phyloP scores from a whole-genome alignment of 108 stramenopile genomes.

The Halocafeteria seosinensis region DNA sequence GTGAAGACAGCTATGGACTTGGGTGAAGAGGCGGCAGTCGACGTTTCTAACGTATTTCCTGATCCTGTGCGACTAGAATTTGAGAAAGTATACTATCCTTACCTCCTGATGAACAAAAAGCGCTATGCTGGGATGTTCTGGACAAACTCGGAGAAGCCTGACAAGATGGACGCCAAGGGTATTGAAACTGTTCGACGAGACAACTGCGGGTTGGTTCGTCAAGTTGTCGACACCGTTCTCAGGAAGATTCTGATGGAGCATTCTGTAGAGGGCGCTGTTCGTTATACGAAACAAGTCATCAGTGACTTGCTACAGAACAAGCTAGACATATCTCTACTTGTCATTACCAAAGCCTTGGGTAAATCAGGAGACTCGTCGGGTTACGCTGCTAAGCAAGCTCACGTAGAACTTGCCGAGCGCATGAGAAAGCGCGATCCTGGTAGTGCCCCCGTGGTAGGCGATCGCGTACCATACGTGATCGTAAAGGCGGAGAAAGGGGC shows the following conservation, averaged over 20 bases:
- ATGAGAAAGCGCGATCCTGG: conserved; percentile 91
- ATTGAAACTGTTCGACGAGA: conserved; percentile 96
- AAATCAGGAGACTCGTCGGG: conserved; percentile 84
- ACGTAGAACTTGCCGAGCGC: conserved; percentile 92
- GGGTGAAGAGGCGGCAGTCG: conserved; percentile 77
- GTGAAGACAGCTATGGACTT: conserved; percentile 80
- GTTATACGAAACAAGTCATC: conserved; percentile 73
- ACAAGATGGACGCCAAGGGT: conserved; percentile 98
- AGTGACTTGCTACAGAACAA: conserved; percentile 89
- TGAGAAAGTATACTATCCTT: conserved; percentile 97
- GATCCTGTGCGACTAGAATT: conserved; percentile 69
- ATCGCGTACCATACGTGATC: conserved; percentile 99
- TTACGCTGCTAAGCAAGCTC: conserved; percentile 83
- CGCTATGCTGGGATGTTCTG: conserved; percentile 94
- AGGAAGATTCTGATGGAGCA: conserved; percentile 85
- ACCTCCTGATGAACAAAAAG: conserved; percentile 97
- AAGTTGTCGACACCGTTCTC: conserved; percentile 84
- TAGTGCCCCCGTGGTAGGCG: conserved; percentile 91
- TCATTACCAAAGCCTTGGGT: conserved; percentile 91
- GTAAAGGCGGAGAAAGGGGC: conserved; percentile 81
- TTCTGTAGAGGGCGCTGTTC: conserved; percentile 66
- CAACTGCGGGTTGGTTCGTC: conserved; percentile 87
- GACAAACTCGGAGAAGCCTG: conserved; percentile 78
- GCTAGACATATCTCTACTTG: conserved; percentile 88
- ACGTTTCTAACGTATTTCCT: conserved; percentile 76